Percentiles rank a stretch among this genome's conserved stretches.
Evolutionary conservation across 2,329 filamentous ascomycete species (phyloP).

Genomic region (Pseudogymnoascus sp.): DNA sequence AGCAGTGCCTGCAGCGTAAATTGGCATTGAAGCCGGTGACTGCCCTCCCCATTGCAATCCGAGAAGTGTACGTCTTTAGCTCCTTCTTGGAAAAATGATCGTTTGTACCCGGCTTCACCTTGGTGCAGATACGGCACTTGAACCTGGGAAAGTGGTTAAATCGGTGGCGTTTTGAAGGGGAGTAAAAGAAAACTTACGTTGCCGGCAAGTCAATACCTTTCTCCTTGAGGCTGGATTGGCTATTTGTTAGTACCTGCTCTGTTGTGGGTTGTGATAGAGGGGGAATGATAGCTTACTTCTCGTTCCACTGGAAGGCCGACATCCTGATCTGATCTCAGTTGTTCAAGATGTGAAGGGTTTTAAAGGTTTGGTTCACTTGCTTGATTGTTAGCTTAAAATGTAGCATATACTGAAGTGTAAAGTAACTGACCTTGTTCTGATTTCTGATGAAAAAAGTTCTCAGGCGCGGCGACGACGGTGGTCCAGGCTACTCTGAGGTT

Average conservation of each 20-base stretch:
- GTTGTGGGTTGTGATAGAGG: neutral
- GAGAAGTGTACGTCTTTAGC: slow-evolving; percentile 29
- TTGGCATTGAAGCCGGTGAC: slow-evolving; percentile 22
- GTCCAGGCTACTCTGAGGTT: neutral
- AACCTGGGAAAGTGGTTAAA: slow-evolving; percentile 32
- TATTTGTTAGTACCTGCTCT: neutral
- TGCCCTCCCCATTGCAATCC: slow-evolving; percentile 15
- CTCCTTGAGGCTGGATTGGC: neutral
- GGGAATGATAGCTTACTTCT: neutral
- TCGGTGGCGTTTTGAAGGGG: neutral
- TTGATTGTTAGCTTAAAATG: neutral
- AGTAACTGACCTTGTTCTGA: neutral
- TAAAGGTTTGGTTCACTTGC: neutral
- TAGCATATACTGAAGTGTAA: neutral
- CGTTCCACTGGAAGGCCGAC: neutral
- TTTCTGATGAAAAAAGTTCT: neutral
- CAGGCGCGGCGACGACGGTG: neutral
- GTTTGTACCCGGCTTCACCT: slow-evolving; percentile 29
- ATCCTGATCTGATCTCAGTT: neutral
- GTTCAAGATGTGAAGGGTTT: neutral
- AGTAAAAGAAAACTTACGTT: slow-evolving; percentile 7
- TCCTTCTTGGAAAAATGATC: slow-evolving; percentile 43
- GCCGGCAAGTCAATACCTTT: slow-evolving; percentile 15
- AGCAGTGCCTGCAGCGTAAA: slow-evolving; percentile 40
- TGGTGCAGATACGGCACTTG: slow-evolving; percentile 42